Evolutionary conservation across 495 filamentous ascomycete genomes (phyloP), one percentile per base, ranked within the genome.

Genomic region (Aspergillus steynii): DNA sequence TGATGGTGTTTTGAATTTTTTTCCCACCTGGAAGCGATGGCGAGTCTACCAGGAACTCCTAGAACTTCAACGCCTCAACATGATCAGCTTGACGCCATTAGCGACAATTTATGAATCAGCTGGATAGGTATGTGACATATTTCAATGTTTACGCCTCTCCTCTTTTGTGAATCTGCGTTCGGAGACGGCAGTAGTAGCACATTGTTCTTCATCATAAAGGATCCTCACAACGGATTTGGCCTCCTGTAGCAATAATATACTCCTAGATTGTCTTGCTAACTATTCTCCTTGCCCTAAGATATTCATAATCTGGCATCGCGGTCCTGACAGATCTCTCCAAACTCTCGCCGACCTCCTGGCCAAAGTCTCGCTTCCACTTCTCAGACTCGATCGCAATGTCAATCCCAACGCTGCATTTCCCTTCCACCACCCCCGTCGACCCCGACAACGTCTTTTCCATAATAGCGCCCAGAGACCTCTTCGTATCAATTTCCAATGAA

Each of bases 331-430:
- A 67, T 50, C 51, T 53, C 55, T 71, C 72, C 5, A 80, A 46
- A 45, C 62, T 65, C 50, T 27, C 55, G 1, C 61, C 77, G 8
- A 62, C 45, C 14, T 63, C 67, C 32, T 74, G 69, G 0, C 73
- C 78, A 64, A 80, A 81, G 58, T 81, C 78, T 3, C 50, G 58
- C 56, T 66, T 72, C 78, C 78, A 81, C 61, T 76, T 76, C 29
- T 57, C 56, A n/a, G 58, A 66, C 65, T 79, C 74, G 3, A 25
- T 57, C 28, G 47, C 63, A 6, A 79, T 67, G 48, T 74, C 67
- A 4, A 79, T 53, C 3, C 59, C 56, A 9, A 29, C 55, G 1
- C 68, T 57, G 9, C 66, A 47, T 59, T 77, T 80, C 9, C 61
- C 65, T 25, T 71, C 66, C 14, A 69, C 54, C 9, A 77, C 58